These are phyloP conservation scores for Wallacemonas sp. DNA, from an alignment of 208 protist genomes.

Conservation along the genomic window DNA sequence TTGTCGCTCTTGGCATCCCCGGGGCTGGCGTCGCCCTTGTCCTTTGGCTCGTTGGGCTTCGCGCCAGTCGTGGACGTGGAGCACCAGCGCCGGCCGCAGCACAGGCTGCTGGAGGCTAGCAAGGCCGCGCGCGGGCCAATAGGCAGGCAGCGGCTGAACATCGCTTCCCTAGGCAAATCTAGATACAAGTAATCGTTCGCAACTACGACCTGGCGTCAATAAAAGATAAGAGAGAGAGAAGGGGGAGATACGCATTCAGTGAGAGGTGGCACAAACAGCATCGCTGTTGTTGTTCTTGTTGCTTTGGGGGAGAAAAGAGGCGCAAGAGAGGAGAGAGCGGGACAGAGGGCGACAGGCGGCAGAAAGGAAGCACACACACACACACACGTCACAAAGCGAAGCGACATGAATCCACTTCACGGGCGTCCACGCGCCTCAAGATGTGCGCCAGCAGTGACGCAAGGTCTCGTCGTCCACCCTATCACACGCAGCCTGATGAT, in stretches of 20 bases:
- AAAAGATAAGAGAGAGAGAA: slow-evolving; percentile 8
- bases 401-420: too few species aligned
- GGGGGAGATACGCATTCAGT: too few species aligned
- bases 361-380: neutral
- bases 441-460: too few species aligned
- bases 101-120: slow-evolving; percentile 5
- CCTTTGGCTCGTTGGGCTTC: neutral
- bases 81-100: slow-evolving; percentile 4
- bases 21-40: too few species aligned
- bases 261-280: too few species aligned
- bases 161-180: slow-evolving; percentile 2
- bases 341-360: neutral
- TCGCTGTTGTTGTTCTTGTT: too few species aligned
- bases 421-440: too few species aligned
- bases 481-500: neutral
- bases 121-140: neutral
- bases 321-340: neutral
- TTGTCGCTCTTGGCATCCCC: too few species aligned
- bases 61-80: neutral
- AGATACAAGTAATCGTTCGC: too few species aligned
- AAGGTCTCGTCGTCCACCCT: too few species aligned
- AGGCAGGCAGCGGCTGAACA: slow-evolving; percentile 22
- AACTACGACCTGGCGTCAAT: neutral
- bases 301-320: slow-evolving; percentile 3
- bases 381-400: too few species aligned